Evolutionary conservation across 2,329 filamentous ascomycete genomes (phyloP).

Genomic region (Daldinia eschscholtzii): DNA sequence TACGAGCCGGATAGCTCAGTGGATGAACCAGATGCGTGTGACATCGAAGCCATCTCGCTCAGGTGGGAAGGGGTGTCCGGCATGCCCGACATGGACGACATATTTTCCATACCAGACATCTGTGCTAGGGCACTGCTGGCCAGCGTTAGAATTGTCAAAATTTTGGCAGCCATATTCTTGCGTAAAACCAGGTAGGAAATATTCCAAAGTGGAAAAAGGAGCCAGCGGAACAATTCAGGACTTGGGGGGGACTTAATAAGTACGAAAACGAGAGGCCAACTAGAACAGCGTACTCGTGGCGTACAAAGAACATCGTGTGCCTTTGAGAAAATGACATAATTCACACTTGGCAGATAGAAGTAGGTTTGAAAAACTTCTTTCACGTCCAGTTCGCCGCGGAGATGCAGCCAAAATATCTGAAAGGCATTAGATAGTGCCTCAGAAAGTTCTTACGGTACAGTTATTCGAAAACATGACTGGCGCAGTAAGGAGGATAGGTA

Average conservation of each 20-base stretch:
- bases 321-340: constrained; percentile 42
- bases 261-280: not conserved
- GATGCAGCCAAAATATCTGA: not conserved
- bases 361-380: constrained; percentile 24
- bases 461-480: not conserved
- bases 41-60: constrained; percentile 20
- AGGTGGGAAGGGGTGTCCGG: constrained; percentile 20
- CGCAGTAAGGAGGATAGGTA: too few species aligned
- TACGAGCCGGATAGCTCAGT: constrained; percentile 21
- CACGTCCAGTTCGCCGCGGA: constrained; percentile 31
- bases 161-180: constrained; percentile 46
- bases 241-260: constrained; percentile 9
- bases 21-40: constrained; percentile 15
- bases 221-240: not conserved
- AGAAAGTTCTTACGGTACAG: not conserved
- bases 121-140: constrained; percentile 45
- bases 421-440: not conserved
- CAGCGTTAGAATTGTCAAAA: constrained; percentile 43
- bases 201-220: not conserved
- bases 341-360: constrained; percentile 24
- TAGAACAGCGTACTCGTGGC: constrained; percentile 19
- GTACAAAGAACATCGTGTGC: constrained; percentile 41
- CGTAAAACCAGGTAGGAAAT: constrained; percentile 8
- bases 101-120: constrained; percentile 34
- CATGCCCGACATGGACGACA: not conserved